These are phyloP conservation scores for Salisapilia sapeloensis DNA, from an alignment of 352 stramenopile species.

Conservation along the genomic window DNA sequence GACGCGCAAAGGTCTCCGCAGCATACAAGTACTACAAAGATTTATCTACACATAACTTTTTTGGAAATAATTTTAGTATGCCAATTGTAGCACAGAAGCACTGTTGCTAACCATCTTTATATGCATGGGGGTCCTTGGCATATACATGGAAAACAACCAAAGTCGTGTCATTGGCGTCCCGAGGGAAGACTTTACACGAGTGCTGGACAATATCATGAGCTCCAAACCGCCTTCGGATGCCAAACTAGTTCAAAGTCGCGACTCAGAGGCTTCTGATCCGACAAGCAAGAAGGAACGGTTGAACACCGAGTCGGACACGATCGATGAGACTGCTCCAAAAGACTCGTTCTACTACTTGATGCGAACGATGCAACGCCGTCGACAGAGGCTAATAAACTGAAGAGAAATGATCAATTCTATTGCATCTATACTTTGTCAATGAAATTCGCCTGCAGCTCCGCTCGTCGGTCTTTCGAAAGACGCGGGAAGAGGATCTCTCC, in stretches of 20 bases:
- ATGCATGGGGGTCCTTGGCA: slow-evolving; percentile 27
- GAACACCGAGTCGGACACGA: too few relatives aligned
- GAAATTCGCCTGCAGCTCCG: slow-evolving; percentile 21
- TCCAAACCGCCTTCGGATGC: slow-evolving; percentile 8
- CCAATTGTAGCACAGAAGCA: slow-evolving; percentile 11
- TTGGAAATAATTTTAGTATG: background rate
- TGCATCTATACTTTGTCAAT: background rate
- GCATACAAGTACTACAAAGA: slow-evolving; percentile 30
- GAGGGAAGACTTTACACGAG: slow-evolving; percentile 39
- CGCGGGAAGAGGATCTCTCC: slow-evolving; percentile 57
- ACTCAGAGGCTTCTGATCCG: too few relatives aligned
- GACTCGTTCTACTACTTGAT: slow-evolving; percentile 76
- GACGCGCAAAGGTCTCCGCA: slow-evolving; percentile 20
- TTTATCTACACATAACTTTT: background rate
- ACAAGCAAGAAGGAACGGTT: too few relatives aligned
- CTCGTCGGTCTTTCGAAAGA: slow-evolving; percentile 45
- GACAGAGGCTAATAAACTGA: background rate
- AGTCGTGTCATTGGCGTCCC: slow-evolving; percentile 39
- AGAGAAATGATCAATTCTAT: background rate
- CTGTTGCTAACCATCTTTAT: slow-evolving; percentile 29
- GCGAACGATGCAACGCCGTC: slow-evolving; percentile 22
- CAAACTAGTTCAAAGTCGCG: too few relatives aligned
- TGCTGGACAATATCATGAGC: slow-evolving; percentile 44
- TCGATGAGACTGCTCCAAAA: slow-evolving; percentile 2
- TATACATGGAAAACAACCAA: slow-evolving; percentile 65